phyloP scores from a whole-genome alignment of 177 flowering plant genomes.

The Vitis hybrid region DNA sequence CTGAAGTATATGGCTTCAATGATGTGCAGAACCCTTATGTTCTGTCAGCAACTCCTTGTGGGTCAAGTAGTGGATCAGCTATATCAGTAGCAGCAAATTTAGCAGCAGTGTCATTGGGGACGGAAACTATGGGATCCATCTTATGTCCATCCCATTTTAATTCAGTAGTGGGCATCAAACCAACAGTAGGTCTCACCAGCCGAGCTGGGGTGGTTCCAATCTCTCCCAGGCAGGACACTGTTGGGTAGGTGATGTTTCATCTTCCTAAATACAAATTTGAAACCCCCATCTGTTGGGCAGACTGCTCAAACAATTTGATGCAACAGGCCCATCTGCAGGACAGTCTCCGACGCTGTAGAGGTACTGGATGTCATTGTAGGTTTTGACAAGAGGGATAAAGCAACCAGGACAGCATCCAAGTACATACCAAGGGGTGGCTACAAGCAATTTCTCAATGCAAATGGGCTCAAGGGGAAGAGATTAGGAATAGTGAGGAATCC shows the following conservation, averaged over 20 bases:
- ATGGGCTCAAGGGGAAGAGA: conserved; percentile 55
- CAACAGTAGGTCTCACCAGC: conserved; percentile 38
- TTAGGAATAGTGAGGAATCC: conserved; percentile 40
- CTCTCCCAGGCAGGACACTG: conserved; percentile 29
- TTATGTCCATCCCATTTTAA: conserved; percentile 36
- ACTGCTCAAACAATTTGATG: background rate
- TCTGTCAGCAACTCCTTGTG: conserved; percentile 21
- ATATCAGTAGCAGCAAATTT: conserved; percentile 36
- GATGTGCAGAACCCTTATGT: conserved; percentile 29
- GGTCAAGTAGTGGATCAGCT: conserved; percentile 42
- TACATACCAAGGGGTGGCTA: conserved; percentile 57
- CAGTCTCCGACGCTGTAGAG: conserved; percentile 59
- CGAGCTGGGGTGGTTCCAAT: conserved; percentile 31
- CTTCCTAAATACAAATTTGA: too few species aligned
- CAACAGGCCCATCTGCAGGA: conserved; percentile 54
- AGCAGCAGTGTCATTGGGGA: conserved; percentile 39
- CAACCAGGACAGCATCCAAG: conserved; percentile 36
- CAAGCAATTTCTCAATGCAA: conserved; percentile 37
- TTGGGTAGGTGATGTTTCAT: conserved; percentile 17
- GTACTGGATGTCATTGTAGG: conserved; percentile 57
- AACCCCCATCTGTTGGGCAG: too few species aligned
- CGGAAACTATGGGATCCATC: conserved; percentile 38
- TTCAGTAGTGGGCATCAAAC: conserved; percentile 30
- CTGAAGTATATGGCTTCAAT: too few species aligned
- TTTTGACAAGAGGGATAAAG: conserved; percentile 38